These are phyloP conservation scores for Cavenderia fasciculata DNA, from an alignment of 78 protist genomes.

Conservation along the genomic window DNA sequence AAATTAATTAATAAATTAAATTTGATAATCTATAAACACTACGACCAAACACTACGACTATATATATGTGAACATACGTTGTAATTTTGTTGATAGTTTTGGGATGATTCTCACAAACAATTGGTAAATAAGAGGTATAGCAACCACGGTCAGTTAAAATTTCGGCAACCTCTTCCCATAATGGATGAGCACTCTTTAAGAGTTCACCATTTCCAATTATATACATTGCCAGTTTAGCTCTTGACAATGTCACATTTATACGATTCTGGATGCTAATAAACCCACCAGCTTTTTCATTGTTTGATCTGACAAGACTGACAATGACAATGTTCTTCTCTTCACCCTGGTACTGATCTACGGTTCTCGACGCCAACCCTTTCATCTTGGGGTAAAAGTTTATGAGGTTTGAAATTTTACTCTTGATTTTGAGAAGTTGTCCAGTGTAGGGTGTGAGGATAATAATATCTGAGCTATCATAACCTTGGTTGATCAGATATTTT, in stretches of 20 bases:
- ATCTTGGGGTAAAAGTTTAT: too few relatives aligned
- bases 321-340: constrained; percentile 85
- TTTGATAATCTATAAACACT: too few relatives aligned
- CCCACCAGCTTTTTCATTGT: constrained; percentile 66
- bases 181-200: background rate
- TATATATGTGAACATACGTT: too few relatives aligned
- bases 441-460: constrained; percentile 84
- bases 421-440: constrained; percentile 83
- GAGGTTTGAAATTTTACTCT: background rate
- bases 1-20: too few relatives aligned
- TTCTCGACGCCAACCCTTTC: constrained; percentile 17
- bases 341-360: constrained; percentile 92
- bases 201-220: constrained; percentile 71
- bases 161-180: constrained; percentile 4
- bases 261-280: constrained; percentile 77
- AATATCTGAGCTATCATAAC: constrained; percentile 30
- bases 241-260: constrained; percentile 83
- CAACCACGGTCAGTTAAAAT: background rate
- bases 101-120: constrained; percentile 20
- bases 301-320: constrained; percentile 79
- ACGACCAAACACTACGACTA: too few relatives aligned
- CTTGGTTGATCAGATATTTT: constrained; percentile 47
- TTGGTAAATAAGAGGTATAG: background rate
- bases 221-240: constrained; percentile 85
- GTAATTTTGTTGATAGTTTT: background rate